Base-by-base conservation (phyloP, 352 stramenopile genomes). In the Phytophthora cryptogea region DNA sequence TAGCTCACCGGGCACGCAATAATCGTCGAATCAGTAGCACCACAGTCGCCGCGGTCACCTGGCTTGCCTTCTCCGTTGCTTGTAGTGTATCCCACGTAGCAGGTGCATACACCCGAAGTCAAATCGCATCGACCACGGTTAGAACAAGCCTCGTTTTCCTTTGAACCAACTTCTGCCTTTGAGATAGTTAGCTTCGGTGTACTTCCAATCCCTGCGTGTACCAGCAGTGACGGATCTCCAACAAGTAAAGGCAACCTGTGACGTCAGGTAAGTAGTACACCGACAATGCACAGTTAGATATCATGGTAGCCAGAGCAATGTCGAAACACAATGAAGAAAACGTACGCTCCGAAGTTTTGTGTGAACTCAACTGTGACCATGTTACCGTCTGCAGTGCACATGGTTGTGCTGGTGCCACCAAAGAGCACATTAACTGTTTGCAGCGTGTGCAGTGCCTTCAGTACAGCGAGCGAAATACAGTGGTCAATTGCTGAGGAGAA, bases 71-170 rank as follows among this genome's bases (percentile, higher is more conserved):
- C 57, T 48, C 84, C 82, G 20, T 78, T 66, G 48, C 82, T 92
- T 13, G 82, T 95, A 10, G 78, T 93, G 59, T 86, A 98, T 8
- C 78, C 82, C 5, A 62, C 43, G 70, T 84, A 97, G 66, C 93
- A 98, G 6, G 60, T 76, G 61, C 93, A 98, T 26, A 94, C 70
- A 36, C 91, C 93, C 14, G 78, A 88, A 26, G 66, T 77, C 41
- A 82, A 72, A 66, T 92, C 82, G 59, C 84, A 94, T 16, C 48
- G 64, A 7, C 82, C 84, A 30, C 84, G 82, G 57, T 92, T 92
- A 20, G 80, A 82, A 42, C 84, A 94, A 39, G 80, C 47, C 27
- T 91, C 85, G 64, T 97, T 94, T 67, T 98, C 93, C 63, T 97
- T 97, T 4, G 89, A 94, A 39, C 93, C 92, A 16, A 81, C 75